These are phyloP conservation scores for Globisporangium carolinianum DNA, from an alignment of 352 stramenopile genomes.

Conservation along the genomic window DNA sequence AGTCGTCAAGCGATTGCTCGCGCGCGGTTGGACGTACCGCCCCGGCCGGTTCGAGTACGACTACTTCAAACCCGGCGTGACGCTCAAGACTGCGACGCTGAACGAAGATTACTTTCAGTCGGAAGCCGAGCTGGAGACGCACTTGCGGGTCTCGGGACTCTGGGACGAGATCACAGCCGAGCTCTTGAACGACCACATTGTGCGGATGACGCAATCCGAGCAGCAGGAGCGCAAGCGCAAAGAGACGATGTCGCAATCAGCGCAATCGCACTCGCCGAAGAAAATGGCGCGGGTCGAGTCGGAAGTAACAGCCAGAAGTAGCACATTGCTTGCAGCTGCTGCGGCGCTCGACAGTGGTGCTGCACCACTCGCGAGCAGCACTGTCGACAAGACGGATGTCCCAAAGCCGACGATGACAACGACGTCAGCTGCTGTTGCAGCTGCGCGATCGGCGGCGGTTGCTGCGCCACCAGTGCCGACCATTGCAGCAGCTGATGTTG, in stretches of 20 bases:
- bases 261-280: slow-evolving; percentile 7
- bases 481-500: slow-evolving; percentile 45
- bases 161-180: slow-evolving; percentile 54
- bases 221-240: slow-evolving; percentile 29
- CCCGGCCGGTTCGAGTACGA: slow-evolving; percentile 78
- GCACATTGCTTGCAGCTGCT: background rate
- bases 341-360: background rate
- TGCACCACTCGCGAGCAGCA: background rate
- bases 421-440: slow-evolving; percentile 16
- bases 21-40: slow-evolving; percentile 60
- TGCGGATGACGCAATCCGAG: background rate
- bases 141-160: slow-evolving; percentile 55
- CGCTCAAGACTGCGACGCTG: slow-evolving; percentile 33
- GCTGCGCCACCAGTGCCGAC: background rate
- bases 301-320: too few relatives aligned
- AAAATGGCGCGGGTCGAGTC: slow-evolving; percentile 7
- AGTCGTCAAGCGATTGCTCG: slow-evolving; percentile 40
- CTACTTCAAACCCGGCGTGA: slow-evolving; percentile 71
- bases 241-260: slow-evolving; percentile 7
- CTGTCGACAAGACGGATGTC: background rate
- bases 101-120: slow-evolving; percentile 80
- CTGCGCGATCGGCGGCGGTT: background rate
- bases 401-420: slow-evolving; percentile 2
- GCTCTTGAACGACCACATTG: slow-evolving; percentile 23
- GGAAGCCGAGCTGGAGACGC: slow-evolving; percentile 47